phyloP scores from a whole-genome alignment of 1,284 basidiomycete genomes.

The Rhodotorula mucilaginosa region DNA sequence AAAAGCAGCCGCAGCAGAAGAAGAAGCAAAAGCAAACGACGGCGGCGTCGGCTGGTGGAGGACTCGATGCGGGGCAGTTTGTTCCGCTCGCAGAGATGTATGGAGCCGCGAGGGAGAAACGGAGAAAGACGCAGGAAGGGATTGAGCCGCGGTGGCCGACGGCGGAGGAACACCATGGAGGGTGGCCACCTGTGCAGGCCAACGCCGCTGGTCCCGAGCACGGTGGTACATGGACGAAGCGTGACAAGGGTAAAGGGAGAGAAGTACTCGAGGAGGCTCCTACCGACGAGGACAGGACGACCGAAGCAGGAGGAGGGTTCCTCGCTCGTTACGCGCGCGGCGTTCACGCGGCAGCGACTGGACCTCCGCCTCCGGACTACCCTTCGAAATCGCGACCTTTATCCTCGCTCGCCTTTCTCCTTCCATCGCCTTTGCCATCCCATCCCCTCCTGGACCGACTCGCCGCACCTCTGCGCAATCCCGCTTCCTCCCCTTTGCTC shows the following conservation, averaged over 20 bases:
- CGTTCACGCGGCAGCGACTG: background rate
- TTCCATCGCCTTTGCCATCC: background rate
- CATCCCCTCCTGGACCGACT: conserved; percentile 34
- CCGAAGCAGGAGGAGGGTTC: background rate
- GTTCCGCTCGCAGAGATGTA: conserved; percentile 15
- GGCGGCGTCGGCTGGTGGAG: too few relatives aligned
- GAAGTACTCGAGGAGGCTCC: background rate
- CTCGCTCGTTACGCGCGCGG: background rate
- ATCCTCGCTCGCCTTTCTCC: background rate
- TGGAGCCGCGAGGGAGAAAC: conserved; percentile 5
- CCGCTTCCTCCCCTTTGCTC: background rate
- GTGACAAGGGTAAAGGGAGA: conserved; percentile 7
- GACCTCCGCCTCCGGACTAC: background rate
- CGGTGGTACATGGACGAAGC: too few relatives aligned
- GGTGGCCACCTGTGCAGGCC: background rate
- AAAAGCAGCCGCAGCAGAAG: background rate
- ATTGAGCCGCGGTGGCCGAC: conserved; percentile 30
- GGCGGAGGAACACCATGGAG: conserved; percentile 22
- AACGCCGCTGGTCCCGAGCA: too few relatives aligned
- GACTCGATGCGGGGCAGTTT: background rate
- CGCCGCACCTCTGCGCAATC: conserved; percentile 12
- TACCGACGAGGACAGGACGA: too few relatives aligned
- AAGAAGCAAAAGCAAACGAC: background rate
- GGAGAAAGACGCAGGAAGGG: conserved; percentile 14
- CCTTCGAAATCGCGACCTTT: background rate